Conservation (phyloP, 805 yeast species). For the Blastobotrys peoriensis region DNA sequence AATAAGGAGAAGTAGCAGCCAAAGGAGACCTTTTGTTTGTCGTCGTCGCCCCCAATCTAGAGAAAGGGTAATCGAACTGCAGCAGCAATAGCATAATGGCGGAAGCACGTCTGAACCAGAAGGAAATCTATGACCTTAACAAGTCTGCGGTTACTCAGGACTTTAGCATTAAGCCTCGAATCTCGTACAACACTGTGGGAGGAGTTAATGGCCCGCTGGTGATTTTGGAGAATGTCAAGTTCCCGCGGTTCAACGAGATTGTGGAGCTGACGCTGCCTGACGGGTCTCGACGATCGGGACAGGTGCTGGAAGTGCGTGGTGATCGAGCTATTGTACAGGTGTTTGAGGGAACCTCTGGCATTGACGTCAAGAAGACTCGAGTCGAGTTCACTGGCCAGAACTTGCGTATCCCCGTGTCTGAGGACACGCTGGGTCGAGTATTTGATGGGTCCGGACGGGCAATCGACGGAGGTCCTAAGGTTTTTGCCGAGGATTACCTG, state of each 20-base stretch:
- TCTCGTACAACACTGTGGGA: conserved; percentile 92
- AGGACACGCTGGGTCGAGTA: conserved; percentile 95
- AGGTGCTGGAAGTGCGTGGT: conserved; percentile 96
- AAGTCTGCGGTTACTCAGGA: conserved; percentile 89
- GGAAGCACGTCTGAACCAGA: conserved; percentile 26
- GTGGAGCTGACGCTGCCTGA: conserved; percentile 96
- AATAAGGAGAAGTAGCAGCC: no score
- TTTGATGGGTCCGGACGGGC: conserved; percentile 99
- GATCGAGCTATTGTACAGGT: conserved; percentile 97
- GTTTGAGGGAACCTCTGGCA: conserved; percentile 98
- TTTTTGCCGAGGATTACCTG: conserved; percentile 95
- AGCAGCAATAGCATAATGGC: no score
- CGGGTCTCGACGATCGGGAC: conserved; percentile 92
- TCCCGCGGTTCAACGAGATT: conserved; percentile 91
- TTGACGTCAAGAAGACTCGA: conserved; percentile 95
- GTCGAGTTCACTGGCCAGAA: conserved; percentile 97
- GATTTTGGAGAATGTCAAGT: conserved; percentile 77
- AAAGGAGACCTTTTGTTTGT: no score
- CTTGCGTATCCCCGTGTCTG: conserved; percentile 89
- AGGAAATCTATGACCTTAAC: conserved; percentile 51
- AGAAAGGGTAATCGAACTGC: no score
- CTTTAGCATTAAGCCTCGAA: conserved; percentile 83
- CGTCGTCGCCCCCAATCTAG: no score
- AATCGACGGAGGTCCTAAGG: conserved; percentile 96
- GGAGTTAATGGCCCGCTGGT: conserved; percentile 99